Evolutionary conservation across 1,284 basidiomycete species (phyloP).

Genomic region (Ceratobasidium sp.): DNA sequence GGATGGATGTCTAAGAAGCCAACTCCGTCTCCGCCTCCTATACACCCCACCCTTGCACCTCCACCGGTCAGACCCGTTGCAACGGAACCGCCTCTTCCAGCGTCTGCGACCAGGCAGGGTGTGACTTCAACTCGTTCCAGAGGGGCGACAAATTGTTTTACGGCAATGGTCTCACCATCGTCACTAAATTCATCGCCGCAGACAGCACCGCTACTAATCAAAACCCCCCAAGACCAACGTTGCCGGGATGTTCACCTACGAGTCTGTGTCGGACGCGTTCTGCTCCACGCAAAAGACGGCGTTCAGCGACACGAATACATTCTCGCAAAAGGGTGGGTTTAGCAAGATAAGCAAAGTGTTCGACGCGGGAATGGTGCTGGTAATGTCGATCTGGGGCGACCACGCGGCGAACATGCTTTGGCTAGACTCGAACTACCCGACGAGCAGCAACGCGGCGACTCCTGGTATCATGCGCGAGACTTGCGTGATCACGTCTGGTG

Average conservation of each 20-base stretch:
- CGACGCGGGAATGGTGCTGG: conserved; percentile 64
- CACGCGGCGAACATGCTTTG: conserved; percentile 67
- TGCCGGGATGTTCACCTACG: conserved; percentile 48
- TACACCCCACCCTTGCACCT: conserved; percentile 55
- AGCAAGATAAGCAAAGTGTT: conserved; percentile 60
- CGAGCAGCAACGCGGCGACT: conserved; percentile 56
- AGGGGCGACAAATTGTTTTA: conserved; percentile 57
- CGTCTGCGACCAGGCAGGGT: conserved; percentile 60
- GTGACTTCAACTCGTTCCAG: conserved; percentile 68
- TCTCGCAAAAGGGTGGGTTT: conserved; percentile 61
- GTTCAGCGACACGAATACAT: conserved; percentile 61
- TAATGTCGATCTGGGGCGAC: conserved; percentile 68
- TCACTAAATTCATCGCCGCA: conserved; percentile 65
- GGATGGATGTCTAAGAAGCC: conserved; percentile 54
- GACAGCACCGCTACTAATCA: conserved; percentile 62
- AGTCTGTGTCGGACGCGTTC: conserved; percentile 59
- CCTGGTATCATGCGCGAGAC: conserved; percentile 65
- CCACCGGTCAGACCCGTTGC: conserved; percentile 44
- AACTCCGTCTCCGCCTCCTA: conserved; percentile 59
- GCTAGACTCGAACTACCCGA: conserved; percentile 68
- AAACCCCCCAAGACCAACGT: conserved; percentile 60
- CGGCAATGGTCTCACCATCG: conserved; percentile 46
- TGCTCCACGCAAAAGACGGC: conserved; percentile 60
- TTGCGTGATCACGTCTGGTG: conserved; percentile 63
- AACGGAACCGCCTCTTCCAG: conserved; percentile 48